Percentiles rank a stretch among this genome's conserved stretches.
Evolutionary conservation across 1,284 basidiomycete genomes (phyloP).

Genomic region (Tilletia indica): DNA sequence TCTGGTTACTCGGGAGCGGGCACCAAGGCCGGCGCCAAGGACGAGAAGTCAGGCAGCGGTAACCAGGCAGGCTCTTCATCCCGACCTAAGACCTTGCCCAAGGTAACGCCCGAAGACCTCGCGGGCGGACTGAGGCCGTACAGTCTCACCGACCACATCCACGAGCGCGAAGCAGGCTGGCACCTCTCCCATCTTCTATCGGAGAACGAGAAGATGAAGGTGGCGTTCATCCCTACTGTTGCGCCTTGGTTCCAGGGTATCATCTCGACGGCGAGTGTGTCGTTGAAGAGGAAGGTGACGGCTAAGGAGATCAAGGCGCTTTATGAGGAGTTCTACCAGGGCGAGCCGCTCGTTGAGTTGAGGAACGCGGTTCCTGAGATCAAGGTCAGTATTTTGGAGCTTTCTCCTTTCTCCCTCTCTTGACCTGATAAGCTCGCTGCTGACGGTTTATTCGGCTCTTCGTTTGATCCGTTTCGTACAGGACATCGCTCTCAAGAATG

Average conservation of each 20-base stretch:
- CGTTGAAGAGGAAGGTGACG: conserved; percentile 66
- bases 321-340: conserved; percentile 74
- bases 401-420: neutral
- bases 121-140: conserved; percentile 78
- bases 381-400: conserved; percentile 32
- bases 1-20: conserved; percentile 95
- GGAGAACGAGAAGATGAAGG: conserved; percentile 59
- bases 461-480: conserved; percentile 7
- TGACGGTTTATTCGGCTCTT: too few relatives aligned
- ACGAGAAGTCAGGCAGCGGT: conserved; percentile 13
- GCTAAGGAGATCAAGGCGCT: conserved; percentile 73
- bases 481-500: conserved; percentile 78
- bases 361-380: conserved; percentile 74
- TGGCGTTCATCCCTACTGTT: conserved; percentile 85
- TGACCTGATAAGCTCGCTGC: too few relatives aligned
- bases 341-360: conserved; percentile 71
- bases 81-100: conserved; percentile 66
- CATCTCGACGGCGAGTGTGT: conserved; percentile 78
- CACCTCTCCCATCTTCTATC: conserved; percentile 70
- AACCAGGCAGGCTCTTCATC: neutral
- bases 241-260: conserved; percentile 97
- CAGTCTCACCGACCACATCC: conserved; percentile 92
- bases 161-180: conserved; percentile 86
- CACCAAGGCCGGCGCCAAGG: conserved; percentile 66
- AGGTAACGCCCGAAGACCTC: conserved; percentile 74